phyloP scores from a whole-genome alignment of 2,329 filamentous ascomycete species.

The Scytalidium sp. region DNA sequence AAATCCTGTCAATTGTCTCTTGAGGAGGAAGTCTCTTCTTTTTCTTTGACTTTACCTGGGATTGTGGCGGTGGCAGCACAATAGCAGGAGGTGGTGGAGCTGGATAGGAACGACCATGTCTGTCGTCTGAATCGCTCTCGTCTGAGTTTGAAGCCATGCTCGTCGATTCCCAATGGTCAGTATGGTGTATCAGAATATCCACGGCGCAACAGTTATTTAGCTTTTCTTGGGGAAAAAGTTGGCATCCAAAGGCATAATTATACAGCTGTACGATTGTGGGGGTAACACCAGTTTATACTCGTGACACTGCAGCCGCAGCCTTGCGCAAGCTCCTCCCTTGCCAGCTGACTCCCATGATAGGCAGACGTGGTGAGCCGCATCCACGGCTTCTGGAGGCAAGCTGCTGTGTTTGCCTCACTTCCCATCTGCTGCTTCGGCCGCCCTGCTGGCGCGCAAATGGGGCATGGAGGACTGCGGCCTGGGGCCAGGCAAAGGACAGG shows the following conservation, averaged over 20 bases:
- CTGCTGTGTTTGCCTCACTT: not conserved
- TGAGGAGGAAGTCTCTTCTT: slow-evolving; percentile 59
- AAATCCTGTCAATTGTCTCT: slow-evolving; percentile 64
- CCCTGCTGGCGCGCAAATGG: not conserved
- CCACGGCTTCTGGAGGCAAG: not conserved
- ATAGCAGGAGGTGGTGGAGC: not conserved
- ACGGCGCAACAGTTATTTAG: too few species aligned
- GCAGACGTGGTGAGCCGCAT: not conserved
- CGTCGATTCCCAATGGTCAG: not conserved
- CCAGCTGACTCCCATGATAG: not conserved
- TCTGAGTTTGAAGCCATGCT: slow-evolving; percentile 1
- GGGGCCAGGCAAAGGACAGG: too few species aligned
- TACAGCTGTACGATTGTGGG: too few species aligned
- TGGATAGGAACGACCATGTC: not conserved
- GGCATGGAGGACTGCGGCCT: not conserved
- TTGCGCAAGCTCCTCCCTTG: not conserved
- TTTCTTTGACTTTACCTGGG: slow-evolving; percentile 52
- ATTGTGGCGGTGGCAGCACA: not conserved
- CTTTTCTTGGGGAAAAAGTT: too few species aligned
- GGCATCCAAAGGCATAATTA: too few species aligned
- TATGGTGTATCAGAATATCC: too few species aligned
- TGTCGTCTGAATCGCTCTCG: not conserved
- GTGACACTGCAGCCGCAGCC: not conserved
- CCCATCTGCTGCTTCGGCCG: not conserved
- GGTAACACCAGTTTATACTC: too few species aligned